Conservation (phyloP, 371 early-diverging fungal species). For the Thermomucor indicae-seudaticae region DNA sequence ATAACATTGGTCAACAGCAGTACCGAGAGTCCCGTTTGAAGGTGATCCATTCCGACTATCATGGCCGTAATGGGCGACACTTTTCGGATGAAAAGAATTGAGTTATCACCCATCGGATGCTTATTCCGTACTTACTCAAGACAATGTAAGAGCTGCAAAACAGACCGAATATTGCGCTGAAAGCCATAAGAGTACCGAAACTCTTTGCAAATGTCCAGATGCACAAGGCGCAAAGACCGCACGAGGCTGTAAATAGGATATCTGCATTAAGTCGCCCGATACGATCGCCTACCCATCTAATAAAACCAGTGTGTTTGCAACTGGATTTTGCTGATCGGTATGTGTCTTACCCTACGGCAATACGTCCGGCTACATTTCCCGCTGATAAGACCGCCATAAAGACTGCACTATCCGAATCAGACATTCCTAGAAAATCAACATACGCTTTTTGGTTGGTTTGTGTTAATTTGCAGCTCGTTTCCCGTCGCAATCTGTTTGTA, state of each 20-base stretch:
- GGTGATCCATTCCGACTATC: conserved; percentile 18
- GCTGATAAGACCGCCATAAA: conserved; percentile 39
- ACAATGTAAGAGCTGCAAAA: conserved; percentile 39
- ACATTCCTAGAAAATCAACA: conserved; percentile 24
- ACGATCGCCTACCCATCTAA: conserved; percentile 27
- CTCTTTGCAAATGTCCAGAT: conserved; percentile 49
- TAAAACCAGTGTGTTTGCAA: not conserved
- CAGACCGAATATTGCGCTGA: conserved; percentile 36
- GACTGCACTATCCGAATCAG: conserved; percentile 23
- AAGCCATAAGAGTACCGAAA: conserved; percentile 37
- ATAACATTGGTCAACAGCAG: conserved; percentile 16
- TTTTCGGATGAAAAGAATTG: not conserved
- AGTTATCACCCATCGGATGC: not conserved
- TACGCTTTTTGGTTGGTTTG: conserved; percentile 5
- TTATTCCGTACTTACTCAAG: conserved; percentile 12
- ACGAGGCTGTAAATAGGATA: conserved; percentile 22
- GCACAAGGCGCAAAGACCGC: conserved; percentile 32
- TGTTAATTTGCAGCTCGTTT: not conserved
- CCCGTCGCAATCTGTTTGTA: no score
- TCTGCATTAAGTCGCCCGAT: conserved; percentile 44
- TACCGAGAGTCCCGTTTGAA: conserved; percentile 24
- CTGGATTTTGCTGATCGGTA: not conserved
- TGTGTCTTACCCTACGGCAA: conserved; percentile 30
- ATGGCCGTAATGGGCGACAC: conserved; percentile 19
- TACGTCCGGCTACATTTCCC: conserved; percentile 58